Conservation (phyloP, 1,139 yeast genomes). For the Tardiomyces digboiensis region DNA sequence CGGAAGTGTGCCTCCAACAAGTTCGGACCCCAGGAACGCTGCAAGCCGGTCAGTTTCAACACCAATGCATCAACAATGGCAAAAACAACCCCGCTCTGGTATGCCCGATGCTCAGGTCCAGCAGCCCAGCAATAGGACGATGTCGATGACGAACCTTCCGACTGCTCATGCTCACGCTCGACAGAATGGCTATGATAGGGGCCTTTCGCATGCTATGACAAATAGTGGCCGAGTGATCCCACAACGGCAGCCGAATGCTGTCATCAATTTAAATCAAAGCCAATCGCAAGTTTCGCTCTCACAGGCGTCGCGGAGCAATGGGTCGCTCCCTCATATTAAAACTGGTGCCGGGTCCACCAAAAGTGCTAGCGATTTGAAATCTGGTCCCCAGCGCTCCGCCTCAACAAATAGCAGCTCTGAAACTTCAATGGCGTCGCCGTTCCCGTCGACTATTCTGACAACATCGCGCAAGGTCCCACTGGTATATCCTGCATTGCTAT, state of each 20-base stretch:
- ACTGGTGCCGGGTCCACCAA: constrained; percentile 1
- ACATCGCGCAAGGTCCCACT: constrained; percentile 44
- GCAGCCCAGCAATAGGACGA: constrained; percentile 1
- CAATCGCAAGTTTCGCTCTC: background rate
- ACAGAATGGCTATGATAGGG: constrained; percentile 10
- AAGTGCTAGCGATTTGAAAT: constrained; percentile 1
- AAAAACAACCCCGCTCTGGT: background rate
- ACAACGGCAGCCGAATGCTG: constrained; percentile 16
- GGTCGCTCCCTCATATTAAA: background rate
- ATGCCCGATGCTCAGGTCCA: constrained; percentile 2
- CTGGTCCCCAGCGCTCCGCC: constrained; percentile 7
- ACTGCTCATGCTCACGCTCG: background rate
- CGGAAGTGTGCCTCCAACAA: too few relatives aligned
- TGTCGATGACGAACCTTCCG: constrained; percentile 1
- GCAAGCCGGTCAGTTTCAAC: background rate
- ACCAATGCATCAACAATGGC: background rate
- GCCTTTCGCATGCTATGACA: constrained; percentile 15
- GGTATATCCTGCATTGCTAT: constrained; percentile 83
- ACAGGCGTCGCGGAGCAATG: background rate
- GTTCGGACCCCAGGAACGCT: constrained; percentile 2
- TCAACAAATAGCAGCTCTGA: constrained; percentile 11
- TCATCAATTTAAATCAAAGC: constrained; percentile 2
- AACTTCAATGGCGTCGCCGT: constrained; percentile 12
- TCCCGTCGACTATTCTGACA: constrained; percentile 33
- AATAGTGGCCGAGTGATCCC: constrained; percentile 23